phyloP scores from a whole-genome alignment of 2,329 filamentous ascomycete genomes.

The Pseudopyricularia javanii region DNA sequence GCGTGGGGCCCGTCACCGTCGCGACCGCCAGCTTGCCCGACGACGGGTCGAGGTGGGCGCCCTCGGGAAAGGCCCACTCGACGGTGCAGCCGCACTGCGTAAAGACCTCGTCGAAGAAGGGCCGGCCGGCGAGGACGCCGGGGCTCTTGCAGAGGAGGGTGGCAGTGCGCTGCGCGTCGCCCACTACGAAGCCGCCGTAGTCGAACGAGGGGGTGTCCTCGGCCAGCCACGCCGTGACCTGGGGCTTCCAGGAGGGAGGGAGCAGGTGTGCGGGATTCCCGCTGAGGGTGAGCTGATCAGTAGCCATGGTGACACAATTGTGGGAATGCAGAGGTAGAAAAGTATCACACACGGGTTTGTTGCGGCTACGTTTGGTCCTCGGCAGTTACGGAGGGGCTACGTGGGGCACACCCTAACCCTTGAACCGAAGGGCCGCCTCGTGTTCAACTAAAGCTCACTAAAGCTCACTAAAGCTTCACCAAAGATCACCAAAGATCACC shows the following conservation, averaged over 20 bases:
- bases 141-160: slow-evolving; percentile 58
- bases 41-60: slow-evolving; percentile 40
- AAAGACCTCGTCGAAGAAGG: slow-evolving; percentile 94
- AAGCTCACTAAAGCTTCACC: too few relatives aligned
- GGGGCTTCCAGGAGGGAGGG: slow-evolving; percentile 71
- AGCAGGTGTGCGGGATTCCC: slow-evolving; percentile 56
- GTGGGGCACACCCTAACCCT: too few relatives aligned
- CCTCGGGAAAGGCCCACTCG: slow-evolving; percentile 76
- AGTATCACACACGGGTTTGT: neutral
- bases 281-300: slow-evolving; percentile 1
- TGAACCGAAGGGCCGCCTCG: too few relatives aligned
- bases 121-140: slow-evolving; percentile 79
- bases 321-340: neutral
- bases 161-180: slow-evolving; percentile 50
- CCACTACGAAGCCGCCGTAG: slow-evolving; percentile 94
- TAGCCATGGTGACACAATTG: neutral
- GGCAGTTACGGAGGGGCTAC: too few relatives aligned
- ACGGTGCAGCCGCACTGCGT: slow-evolving; percentile 81
- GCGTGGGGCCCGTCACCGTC: slow-evolving; percentile 73
- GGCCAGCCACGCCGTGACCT: slow-evolving; percentile 74
- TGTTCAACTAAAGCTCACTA: too few relatives aligned
- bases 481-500: too few relatives aligned
- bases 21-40: slow-evolving; percentile 46
- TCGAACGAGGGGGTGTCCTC: slow-evolving; percentile 96
- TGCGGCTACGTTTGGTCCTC: too few relatives aligned